A percentile compares a stretch with the other conserved stretches of the same genome.
Evolutionary conservation across 2,329 filamentous ascomycete genomes (phyloP).

Genomic region (Ophiobolus disseminans): DNA sequence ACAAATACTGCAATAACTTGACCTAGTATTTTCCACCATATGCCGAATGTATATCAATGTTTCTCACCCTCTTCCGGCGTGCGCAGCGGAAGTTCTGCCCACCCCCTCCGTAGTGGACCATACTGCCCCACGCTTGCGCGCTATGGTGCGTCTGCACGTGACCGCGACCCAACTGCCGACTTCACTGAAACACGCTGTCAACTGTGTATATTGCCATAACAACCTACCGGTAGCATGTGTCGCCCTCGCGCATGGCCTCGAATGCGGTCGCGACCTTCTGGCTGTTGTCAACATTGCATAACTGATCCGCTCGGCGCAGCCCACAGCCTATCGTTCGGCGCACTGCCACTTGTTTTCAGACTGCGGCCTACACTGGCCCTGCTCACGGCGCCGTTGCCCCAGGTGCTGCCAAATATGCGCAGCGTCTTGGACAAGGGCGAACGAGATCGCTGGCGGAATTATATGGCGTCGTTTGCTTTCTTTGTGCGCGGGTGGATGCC

Average conservation of each 20-base stretch:
- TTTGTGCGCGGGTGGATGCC: slow-evolving; percentile 37
- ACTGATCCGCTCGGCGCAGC: slow-evolving; percentile 26
- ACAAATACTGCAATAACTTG: slow-evolving; percentile 4
- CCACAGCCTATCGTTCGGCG: slow-evolving; percentile 38
- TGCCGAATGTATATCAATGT: background rate
- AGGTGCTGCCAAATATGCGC: slow-evolving; percentile 12
- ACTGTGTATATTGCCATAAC: slow-evolving; percentile 22
- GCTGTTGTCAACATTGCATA: slow-evolving; percentile 19
- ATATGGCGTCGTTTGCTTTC: slow-evolving; percentile 28
- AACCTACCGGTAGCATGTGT: slow-evolving; percentile 14
- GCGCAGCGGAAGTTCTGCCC: slow-evolving; percentile 1
- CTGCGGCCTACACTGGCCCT: slow-evolving; percentile 24
- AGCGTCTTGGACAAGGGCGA: slow-evolving; percentile 14
- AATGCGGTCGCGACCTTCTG: slow-evolving; percentile 23
- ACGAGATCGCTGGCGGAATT: slow-evolving; percentile 14
- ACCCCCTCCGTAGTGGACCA: too few relatives aligned
- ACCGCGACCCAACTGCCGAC: slow-evolving; percentile 2
- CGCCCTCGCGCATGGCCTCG: slow-evolving; percentile 19
- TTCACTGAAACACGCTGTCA: slow-evolving; percentile 21
- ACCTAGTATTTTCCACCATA: background rate
- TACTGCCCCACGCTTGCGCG: too few relatives aligned
- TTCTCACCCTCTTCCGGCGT: background rate
- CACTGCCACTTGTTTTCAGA: slow-evolving; percentile 37
- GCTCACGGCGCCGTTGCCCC: slow-evolving; percentile 19
- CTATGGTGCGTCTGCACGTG: slow-evolving; percentile 24